Base-by-base conservation (phyloP, 1,139 yeast genomes). In the Geotrichum australiense region DNA sequence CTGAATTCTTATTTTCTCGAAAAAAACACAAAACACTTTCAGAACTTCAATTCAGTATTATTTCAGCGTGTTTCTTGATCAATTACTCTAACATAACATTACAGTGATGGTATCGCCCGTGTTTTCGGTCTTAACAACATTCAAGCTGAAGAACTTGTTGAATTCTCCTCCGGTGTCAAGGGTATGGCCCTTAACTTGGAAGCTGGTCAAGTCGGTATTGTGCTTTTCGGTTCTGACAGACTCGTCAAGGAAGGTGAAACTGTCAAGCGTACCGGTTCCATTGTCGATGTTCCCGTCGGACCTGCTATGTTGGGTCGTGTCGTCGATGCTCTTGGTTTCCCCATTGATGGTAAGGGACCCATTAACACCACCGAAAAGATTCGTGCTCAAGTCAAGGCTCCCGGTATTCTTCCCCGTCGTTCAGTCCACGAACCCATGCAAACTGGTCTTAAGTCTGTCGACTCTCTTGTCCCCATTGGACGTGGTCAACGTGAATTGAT, bases 101-200 rank as follows among this genome's bases (percentile, higher is more conserved):
- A 36, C 63, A 80, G 97, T 81, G 99, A 93, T 73, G 99, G 99
- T 89, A 91, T 91, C 68, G 99, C 98, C 69, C 94, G 98, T 80
- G 96, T 91, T 64, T 91, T 85, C 74, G 99, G 99, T 73, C 78
- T 93, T 65, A 91, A 89, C 93, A 93, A 93, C 80, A 82, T 89
- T 71, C 97, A 91, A 79, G 98, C 98, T 66, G 98, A 91, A 76
- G 99, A 93, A 76, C 80, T 93, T 71, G 97, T 93, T 63, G 98
- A 93, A 75, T 93, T 93, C 77, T 77, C 96, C 51, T 87, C 98
- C 50, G 98, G 99, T 78, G 97, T 91, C 64, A 87, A 89, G 76
- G 99, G 98, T 83, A 93, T 93, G 99, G 98, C 98, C 65, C 80
- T 93, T 69, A 93, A 93, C 82, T 84, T 93, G 81, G 98, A 93